Base-by-base conservation (phyloP, 176 grass and related monocot species). In the Bolboschoenus planiculmis region DNA sequence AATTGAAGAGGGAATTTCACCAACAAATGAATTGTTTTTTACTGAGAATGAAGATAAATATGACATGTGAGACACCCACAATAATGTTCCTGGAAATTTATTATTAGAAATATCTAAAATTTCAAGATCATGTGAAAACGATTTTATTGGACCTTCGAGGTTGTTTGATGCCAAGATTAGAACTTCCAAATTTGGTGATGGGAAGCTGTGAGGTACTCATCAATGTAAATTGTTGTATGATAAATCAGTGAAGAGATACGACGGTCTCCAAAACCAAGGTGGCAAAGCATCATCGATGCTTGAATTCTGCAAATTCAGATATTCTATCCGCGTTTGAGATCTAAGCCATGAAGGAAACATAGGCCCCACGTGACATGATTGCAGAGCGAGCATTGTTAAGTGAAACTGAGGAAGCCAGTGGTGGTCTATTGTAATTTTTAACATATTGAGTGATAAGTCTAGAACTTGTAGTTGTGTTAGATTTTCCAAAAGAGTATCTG, bases 321-420 rank as follows among this genome's bases (percentile, higher is more conserved):
- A 0, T 0, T 0, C 0, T 13, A 91, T 65, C 21, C 72, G 63
- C 7, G 5, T 37, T 57, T 87, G 92, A 63, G 66, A 89, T 21
- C 10, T 58, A n/a, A 91, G 64, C 89, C 92, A 94, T n/a, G 78
- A 4, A 8, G 89, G 92, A 63, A 91, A 91, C 0, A 6, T 14
- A 26, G 84, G 86, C 1, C 87, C 92, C 39, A 91, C 47, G 11
- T 71, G 33, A 79, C 89, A 91, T 4, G 87, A 86, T 24, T 29
- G 20, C 7, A 91, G 68, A n/a, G 6, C 31, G 3, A 67, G 71
- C 33, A 7, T 16, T 18, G 0, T 21, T 34, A 89, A 44, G 16
- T 78, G 77, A 53, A 94, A 94, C 0, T 83, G 85, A 72, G 92
- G 89, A 74, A 78, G 46, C 89, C 92, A 94, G 31, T 62, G 7